phyloP scores from a whole-genome alignment of 345 rosid species.

The Eucalyptus leucophloia region DNA sequence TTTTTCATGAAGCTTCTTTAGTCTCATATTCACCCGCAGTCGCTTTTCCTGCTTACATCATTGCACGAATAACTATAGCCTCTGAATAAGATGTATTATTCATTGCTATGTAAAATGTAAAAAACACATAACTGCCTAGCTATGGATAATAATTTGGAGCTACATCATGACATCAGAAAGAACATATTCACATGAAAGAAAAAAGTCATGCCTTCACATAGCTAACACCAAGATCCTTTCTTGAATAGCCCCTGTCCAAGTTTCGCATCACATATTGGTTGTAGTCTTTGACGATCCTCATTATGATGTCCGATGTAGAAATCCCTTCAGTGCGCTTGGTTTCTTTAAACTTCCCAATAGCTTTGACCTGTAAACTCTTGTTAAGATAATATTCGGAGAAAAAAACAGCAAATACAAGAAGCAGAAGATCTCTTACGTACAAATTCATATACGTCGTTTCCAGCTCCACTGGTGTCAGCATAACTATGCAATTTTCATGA shows the following conservation, averaged over 20 bases:
- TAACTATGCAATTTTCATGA: constrained; percentile 26
- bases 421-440: constrained; percentile 27
- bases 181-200: neutral
- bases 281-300: constrained; percentile 92
- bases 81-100: neutral
- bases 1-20: constrained; percentile 84
- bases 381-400: neutral
- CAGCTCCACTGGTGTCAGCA: constrained; percentile 92
- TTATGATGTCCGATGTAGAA: constrained; percentile 84
- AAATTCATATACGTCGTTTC: constrained; percentile 86
- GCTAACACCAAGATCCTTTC: constrained; percentile 94
- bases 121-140: neutral
- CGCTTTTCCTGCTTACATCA: constrained; percentile 66
- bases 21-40: constrained; percentile 80
- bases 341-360: constrained; percentile 81
- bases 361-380: constrained; percentile 47
- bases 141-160: neutral
- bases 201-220: constrained; percentile 56
- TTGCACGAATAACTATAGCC: neutral
- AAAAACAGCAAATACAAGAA: neutral
- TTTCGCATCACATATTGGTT: constrained; percentile 95
- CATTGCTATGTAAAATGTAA: neutral
- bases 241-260: constrained; percentile 81
- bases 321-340: constrained; percentile 91
- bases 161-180: neutral